A percentile compares a stretch with the other conserved stretches of the same genome.
Conservation (phyloP, 345 rosid species). For the Camelina laxa region DNA sequence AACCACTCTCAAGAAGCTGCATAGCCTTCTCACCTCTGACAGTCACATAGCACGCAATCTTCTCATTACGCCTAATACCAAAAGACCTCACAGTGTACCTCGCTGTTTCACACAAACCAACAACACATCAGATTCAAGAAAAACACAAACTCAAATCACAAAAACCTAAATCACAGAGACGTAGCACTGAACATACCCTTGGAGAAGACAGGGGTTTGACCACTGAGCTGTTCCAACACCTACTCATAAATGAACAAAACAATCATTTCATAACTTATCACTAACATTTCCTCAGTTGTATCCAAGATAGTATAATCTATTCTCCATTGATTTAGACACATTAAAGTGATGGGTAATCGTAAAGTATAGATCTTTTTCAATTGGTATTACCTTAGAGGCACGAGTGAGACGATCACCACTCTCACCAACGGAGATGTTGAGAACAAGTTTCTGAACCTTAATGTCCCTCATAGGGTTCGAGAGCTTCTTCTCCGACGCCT, state of each 20-base stretch:
- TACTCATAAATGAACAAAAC: conserved; percentile 3
- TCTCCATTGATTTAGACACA: not conserved
- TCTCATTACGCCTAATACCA: conserved; percentile 65
- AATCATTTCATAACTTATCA: not conserved
- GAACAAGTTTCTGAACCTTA: conserved; percentile 87
- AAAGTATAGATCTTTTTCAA: not conserved
- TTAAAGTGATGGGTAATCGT: not conserved
- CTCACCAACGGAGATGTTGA: conserved; percentile 90
- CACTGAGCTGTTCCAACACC: conserved; percentile 52
- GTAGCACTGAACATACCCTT: conserved; percentile 37
- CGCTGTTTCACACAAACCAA: conserved; percentile 34
- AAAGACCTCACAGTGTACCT: conserved; percentile 71
- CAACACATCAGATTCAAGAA: not conserved
- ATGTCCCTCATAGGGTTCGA: conserved; percentile 91
- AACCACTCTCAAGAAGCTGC: conserved; percentile 67
- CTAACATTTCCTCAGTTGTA: not conserved
- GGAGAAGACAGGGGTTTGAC: conserved; percentile 47
- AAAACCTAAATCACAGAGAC: not conserved
- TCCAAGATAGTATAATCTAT: not conserved
- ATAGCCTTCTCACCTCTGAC: conserved; percentile 69
- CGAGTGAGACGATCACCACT: conserved; percentile 92
- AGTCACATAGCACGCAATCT: conserved; percentile 65
- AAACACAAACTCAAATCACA: not conserved
- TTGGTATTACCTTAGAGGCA: conserved; percentile 63
- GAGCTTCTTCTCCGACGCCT: conserved; percentile 91